Evolutionary conservation across 805 yeast genomes (phyloP), one percentile per base, ranked within the genome.

Genomic region (Saccharomycopsis lassenensis): DNA sequence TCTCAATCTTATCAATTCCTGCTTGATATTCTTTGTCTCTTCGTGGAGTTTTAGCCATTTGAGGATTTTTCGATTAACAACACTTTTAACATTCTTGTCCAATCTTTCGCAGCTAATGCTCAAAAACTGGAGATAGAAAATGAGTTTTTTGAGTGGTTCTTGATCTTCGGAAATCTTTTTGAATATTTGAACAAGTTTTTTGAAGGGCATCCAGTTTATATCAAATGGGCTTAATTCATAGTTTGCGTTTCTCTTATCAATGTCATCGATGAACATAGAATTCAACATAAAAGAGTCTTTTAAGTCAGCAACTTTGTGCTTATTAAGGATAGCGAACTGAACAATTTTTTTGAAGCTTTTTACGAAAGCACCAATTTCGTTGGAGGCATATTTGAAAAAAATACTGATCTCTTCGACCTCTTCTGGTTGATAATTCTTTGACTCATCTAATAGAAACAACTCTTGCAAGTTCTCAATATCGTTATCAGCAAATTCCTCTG

Each of bases 21-120:
- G 49, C 37, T 57, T 57, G 29, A 60, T 55, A 17, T 60, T 31
- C 12, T 53, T 49, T 7, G 65, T 33, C 24, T 66, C 70, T 5
- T 64, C 64, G 36, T 61, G 63, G 5, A 56, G 35, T 30, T 52
- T 59, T 66, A 71, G 62, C 75, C 75, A 69, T 27, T 48, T 52
- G 21, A 52, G 51, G 3, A 69, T 53, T 37, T 61, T 61, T 4
- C 37, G 47, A 14, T 47, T 46, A 5, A 65, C 37, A 29, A 67
- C 43, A n/a, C 43, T 44, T 14, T 56, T 54, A 5, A 63, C 53
- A 15, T 54, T 51, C 6, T 38, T 36, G 5, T 54, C 42, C 22
- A 69, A 48, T 37, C 57, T 56, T 4, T 39, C 46, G 10, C 16
- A 30, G 23, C 46, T 36, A 21, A 18, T 40, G 35, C 26, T 47